These are phyloP conservation scores for Aspergillus ochraceus DNA, from an alignment of 2,329 filamentous ascomycete species.

Conservation along the genomic window DNA sequence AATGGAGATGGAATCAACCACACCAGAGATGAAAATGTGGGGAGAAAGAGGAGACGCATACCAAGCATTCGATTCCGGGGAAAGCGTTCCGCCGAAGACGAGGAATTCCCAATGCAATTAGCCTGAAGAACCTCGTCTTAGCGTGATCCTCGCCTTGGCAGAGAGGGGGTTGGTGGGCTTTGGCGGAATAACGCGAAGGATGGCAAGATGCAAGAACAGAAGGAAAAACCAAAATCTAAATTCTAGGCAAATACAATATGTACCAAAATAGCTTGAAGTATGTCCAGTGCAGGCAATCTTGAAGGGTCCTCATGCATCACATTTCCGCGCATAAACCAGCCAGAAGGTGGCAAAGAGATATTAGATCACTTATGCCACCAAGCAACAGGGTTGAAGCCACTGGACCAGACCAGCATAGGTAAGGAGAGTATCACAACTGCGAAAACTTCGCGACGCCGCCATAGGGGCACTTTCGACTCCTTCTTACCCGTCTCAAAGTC, in stretches of 20 bases:
- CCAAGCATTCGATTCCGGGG: not conserved
- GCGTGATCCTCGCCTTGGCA: not conserved
- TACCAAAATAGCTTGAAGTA: too few species aligned
- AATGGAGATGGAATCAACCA: not conserved
- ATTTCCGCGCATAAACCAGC: not conserved
- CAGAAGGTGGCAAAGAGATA: not conserved
- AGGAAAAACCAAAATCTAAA: not conserved
- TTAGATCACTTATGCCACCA: not conserved
- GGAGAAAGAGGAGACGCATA: not conserved
- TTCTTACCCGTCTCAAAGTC: slow-evolving; percentile 21
- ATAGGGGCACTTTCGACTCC: not conserved
- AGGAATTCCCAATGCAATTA: not conserved
- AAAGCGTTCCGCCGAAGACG: not conserved
- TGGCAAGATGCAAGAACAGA: not conserved
- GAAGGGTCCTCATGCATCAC: too few species aligned
- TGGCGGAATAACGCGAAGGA: not conserved
- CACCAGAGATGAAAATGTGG: not conserved
- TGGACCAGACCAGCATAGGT: not conserved
- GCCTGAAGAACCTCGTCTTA: not conserved
- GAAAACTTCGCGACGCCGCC: not conserved
- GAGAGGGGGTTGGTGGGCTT: not conserved
- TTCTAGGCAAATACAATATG: not conserved
- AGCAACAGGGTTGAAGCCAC: not conserved
- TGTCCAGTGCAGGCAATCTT: not conserved
- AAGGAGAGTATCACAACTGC: not conserved